Evolutionary conservation across 1,284 basidiomycete species (phyloP).

Genomic region (Uromyces viciae-fabae): DNA sequence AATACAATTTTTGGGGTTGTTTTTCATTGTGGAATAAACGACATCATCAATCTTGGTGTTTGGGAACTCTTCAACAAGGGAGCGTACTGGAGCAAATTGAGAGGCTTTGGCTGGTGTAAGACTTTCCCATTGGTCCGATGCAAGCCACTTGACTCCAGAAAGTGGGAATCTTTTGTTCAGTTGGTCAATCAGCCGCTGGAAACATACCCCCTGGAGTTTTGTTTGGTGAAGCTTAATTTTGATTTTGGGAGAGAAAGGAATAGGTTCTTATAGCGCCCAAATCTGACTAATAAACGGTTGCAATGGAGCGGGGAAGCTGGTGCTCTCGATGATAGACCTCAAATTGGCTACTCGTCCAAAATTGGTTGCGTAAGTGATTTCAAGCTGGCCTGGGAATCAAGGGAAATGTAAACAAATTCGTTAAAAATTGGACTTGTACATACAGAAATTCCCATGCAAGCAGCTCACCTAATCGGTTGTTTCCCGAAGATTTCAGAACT

Average conservation of each 20-base stretch:
- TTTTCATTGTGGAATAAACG: background rate
- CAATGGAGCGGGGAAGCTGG: background rate
- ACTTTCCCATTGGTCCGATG: background rate
- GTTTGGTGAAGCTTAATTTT: too few relatives aligned
- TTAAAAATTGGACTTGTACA: background rate
- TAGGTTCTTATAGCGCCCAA: background rate
- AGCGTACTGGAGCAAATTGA: background rate
- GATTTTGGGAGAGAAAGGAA: background rate
- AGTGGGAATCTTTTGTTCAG: background rate
- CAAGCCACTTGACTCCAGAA: background rate
- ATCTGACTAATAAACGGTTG: background rate
- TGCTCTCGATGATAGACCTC: background rate
- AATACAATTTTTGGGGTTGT: background rate
- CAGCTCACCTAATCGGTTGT: conserved; percentile 14
- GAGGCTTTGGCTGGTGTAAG: too few relatives aligned
- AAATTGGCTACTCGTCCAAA: conserved; percentile 14
- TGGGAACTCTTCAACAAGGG: background rate
- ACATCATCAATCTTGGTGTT: background rate
- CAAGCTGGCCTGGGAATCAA: background rate
- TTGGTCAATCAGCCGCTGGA: background rate
- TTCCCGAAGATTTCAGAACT: background rate
- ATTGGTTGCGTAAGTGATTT: background rate
- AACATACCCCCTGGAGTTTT: background rate
- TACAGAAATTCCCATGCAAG: too few relatives aligned
- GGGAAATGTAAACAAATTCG: background rate